Conservation (phyloP, 106 monocot genomes). For the Triglochin maritima region DNA sequence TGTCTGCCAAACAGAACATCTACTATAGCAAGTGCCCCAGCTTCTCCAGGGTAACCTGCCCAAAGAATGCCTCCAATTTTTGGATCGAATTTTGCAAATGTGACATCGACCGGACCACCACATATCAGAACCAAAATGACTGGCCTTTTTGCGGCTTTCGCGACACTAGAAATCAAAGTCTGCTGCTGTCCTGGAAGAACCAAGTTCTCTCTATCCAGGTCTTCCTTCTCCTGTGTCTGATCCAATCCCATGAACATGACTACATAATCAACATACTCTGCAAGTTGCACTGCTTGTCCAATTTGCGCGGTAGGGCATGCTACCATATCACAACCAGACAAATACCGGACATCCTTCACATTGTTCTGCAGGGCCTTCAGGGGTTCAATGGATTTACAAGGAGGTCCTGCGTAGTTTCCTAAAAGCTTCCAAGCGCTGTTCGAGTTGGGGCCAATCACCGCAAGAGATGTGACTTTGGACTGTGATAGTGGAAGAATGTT, state of each 20-base stretch:
- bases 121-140: constrained; percentile 71
- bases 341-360: constrained; percentile 33
- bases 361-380: constrained; percentile 39
- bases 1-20: constrained; percentile 75
- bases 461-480: constrained; percentile 40
- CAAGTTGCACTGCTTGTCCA: constrained; percentile 45
- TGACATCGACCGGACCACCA: constrained; percentile 79
- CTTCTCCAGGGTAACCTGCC: constrained; percentile 98
- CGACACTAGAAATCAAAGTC: constrained; percentile 47
- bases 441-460: constrained; percentile 82
- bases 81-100: constrained; percentile 51
- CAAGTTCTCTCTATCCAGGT: constrained; percentile 53
- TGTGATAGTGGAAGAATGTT: constrained; percentile 46
- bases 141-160: constrained; percentile 57
- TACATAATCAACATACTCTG: constrained; percentile 62
- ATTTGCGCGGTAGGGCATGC: constrained; percentile 36
- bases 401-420: constrained; percentile 82
- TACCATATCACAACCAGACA: constrained; percentile 49
- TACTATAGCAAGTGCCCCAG: constrained; percentile 65
- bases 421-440: constrained; percentile 35
- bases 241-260: constrained; percentile 79
- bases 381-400: constrained; percentile 53
- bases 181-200: constrained; percentile 70
- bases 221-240: constrained; percentile 55
- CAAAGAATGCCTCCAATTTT: constrained; percentile 63